These are phyloP conservation scores for Irineochytrium annulatum DNA, from an alignment of 192 early-diverging fungal genomes.

Conservation along the genomic window DNA sequence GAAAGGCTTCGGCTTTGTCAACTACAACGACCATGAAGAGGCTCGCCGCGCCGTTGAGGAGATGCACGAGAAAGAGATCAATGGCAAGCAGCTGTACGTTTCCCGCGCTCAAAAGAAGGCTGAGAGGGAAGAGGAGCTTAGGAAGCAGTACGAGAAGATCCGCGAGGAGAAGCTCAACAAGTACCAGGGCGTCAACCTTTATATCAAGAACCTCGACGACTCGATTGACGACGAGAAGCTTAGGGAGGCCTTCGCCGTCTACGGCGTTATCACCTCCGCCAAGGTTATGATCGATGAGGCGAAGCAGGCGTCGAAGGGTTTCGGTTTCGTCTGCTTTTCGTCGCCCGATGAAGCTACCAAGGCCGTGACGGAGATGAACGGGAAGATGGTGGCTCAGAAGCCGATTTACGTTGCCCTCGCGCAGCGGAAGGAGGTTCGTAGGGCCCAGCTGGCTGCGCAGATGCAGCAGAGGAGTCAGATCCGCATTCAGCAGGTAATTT, in stretches of 20 bases:
- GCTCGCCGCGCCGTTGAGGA: constrained; percentile 84
- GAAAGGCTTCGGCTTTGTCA: constrained; percentile 96
- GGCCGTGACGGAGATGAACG: constrained; percentile 99
- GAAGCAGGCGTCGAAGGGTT: constrained; percentile 75
- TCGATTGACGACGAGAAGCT: constrained; percentile 93
- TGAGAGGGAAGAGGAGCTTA: constrained; percentile 95
- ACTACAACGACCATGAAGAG: constrained; percentile 88
- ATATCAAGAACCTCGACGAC: constrained; percentile 99
- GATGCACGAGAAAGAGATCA: constrained; percentile 88
- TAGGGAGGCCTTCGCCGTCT: constrained; percentile 92
- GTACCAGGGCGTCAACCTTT: constrained; percentile 98
- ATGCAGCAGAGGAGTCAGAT: constrained; percentile 85
- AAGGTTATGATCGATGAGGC: constrained; percentile 97
- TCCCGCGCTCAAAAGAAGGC: constrained; percentile 97
- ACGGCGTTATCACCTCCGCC: constrained; percentile 93
- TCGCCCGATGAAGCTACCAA: constrained; percentile 97
- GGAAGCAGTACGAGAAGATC: constrained; percentile 91
- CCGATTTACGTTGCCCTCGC: constrained; percentile 98
- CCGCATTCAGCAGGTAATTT: constrained; percentile 68
- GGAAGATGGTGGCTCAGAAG: constrained; percentile 88
- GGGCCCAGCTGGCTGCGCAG: constrained; percentile 93
- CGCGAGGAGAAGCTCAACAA: constrained; percentile 94
- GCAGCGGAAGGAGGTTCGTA: constrained; percentile 95
- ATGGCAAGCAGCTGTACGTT: constrained; percentile 90
- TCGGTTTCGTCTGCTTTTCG: constrained; percentile 99